phyloP scores from a whole-genome alignment of 2,329 filamentous ascomycete species.

The Monilinia aucupariae region DNA sequence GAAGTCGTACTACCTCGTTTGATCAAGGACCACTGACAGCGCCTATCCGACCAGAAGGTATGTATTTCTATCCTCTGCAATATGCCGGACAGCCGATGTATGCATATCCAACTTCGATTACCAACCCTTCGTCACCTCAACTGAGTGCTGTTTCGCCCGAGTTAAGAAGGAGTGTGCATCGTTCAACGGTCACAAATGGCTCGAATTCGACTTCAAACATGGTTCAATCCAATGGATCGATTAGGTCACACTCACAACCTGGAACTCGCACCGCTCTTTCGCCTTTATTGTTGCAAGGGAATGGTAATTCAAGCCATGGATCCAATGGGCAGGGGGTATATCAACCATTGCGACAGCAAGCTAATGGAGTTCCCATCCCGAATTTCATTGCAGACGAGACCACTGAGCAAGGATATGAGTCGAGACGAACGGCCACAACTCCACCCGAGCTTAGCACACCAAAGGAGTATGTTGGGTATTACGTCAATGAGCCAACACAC shows the following conservation, averaged over 20 bases:
- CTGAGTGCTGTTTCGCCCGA: slow-evolving; percentile 44
- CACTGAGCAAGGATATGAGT: slow-evolving; percentile 24
- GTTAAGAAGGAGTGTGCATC: slow-evolving; percentile 52
- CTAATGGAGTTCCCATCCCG: slow-evolving; percentile 48
- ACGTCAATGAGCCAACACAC: slow-evolving; percentile 30
- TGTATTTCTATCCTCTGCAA: slow-evolving; percentile 48
- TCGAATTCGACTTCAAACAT: slow-evolving; percentile 38
- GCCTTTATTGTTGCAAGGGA: slow-evolving; percentile 37
- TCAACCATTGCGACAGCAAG: slow-evolving; percentile 26
- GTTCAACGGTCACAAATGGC: slow-evolving; percentile 48
- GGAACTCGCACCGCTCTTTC: slow-evolving; percentile 42
- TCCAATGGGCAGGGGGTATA: slow-evolving; percentile 33
- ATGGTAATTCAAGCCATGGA: slow-evolving; percentile 35
- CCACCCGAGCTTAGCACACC: slow-evolving; percentile 29
- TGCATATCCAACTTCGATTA: slow-evolving; percentile 45
- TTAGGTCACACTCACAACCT: slow-evolving; percentile 63
- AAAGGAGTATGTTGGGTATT: slow-evolving; percentile 36
- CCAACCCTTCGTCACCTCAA: slow-evolving; percentile 54
- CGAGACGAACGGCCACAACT: slow-evolving; percentile 21
- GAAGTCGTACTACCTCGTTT: slow-evolving; percentile 54
- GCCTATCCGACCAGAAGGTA: slow-evolving; percentile 48
- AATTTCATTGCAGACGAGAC: slow-evolving; percentile 52
- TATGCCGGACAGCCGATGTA: slow-evolving; percentile 43
- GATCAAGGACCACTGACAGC: slow-evolving; percentile 57
- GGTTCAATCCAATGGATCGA: slow-evolving; percentile 47